A percentile compares a stretch with the other conserved stretches of the same genome.
phyloP scores from a whole-genome alignment of 2,329 filamentous ascomycete genomes.

The Tothia fuscella region DNA sequence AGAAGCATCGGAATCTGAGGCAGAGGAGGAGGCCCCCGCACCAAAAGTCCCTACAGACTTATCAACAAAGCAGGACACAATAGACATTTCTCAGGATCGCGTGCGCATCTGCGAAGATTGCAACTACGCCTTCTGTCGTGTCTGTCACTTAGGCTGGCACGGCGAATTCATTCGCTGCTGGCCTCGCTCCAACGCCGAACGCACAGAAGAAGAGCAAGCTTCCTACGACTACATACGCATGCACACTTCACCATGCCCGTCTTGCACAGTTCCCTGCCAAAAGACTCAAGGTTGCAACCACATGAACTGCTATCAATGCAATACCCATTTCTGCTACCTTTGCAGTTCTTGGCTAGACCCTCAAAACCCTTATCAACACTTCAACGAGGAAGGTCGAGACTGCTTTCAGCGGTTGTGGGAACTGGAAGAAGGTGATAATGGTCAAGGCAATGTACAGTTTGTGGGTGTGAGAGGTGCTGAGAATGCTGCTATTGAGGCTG shows the following conservation, averaged over 20 bases:
- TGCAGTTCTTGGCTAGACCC: conserved; percentile 63
- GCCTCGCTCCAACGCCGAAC: conserved; percentile 53
- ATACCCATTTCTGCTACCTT: conserved; percentile 89
- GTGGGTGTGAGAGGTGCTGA: conserved; percentile 2
- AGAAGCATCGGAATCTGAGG: conserved; percentile 1
- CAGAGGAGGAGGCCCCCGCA: conserved; percentile 12
- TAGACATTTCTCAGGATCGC: too few relatives aligned
- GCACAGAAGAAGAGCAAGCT: conserved; percentile 75
- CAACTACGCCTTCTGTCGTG: conserved; percentile 72
- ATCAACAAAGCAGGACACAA: background rate
- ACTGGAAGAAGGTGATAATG: conserved; percentile 61
- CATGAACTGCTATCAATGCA: conserved; percentile 86
- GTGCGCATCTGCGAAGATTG: conserved; percentile 83
- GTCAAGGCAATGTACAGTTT: conserved; percentile 17
- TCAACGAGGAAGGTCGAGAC: conserved; percentile 53
- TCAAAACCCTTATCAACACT: conserved; percentile 76
- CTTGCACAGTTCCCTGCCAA: conserved; percentile 71
- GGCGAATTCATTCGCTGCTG: conserved; percentile 69
- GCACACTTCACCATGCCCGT: conserved; percentile 81
- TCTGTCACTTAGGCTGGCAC: conserved; percentile 78
- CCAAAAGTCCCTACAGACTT: too few relatives aligned
- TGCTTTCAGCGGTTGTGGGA: conserved; percentile 91
- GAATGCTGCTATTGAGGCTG: background rate
- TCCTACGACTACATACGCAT: conserved; percentile 71
- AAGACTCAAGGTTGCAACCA: conserved; percentile 95